A percentile compares a stretch with the other conserved stretches of the same genome.
These are phyloP conservation scores for Pythium pyrilobum DNA, from an alignment of 352 stramenopile genomes.

Conservation along the genomic window DNA sequence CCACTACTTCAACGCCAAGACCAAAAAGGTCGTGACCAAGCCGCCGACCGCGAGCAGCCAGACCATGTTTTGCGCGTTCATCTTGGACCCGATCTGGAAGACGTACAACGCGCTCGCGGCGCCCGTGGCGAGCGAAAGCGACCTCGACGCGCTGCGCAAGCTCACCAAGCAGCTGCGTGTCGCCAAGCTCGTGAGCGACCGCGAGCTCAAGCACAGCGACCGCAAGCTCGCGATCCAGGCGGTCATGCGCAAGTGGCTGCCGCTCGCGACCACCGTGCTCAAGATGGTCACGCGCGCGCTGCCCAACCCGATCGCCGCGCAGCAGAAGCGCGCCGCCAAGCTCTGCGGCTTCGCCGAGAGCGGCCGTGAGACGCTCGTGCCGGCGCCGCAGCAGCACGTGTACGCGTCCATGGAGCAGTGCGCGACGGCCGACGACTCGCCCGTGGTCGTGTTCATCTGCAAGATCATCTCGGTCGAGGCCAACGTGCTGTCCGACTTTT, in stretches of 20 bases:
- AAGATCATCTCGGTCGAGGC: constrained; percentile 90
- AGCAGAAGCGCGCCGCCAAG: constrained; percentile 63
- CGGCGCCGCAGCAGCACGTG: constrained; percentile 26
- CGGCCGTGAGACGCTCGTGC: not conserved
- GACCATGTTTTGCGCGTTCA: constrained; percentile 92
- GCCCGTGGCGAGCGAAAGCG: constrained; percentile 38
- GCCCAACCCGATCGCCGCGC: constrained; percentile 66
- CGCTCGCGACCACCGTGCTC: constrained; percentile 79
- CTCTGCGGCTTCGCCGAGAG: constrained; percentile 40
- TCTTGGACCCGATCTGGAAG: constrained; percentile 89
- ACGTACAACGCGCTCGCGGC: constrained; percentile 68
- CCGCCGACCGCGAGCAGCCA: constrained; percentile 59
- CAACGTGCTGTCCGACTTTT: constrained; percentile 77
- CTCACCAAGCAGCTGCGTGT: constrained; percentile 65
- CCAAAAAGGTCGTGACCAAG: constrained; percentile 86
- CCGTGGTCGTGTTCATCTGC: constrained; percentile 88
- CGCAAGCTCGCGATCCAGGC: constrained; percentile 51
- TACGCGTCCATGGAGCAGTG: constrained; percentile 58
- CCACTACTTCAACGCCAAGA: constrained; percentile 88
- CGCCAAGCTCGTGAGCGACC: constrained; percentile 56
- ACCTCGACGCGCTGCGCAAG: constrained; percentile 50
- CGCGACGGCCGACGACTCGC: constrained; percentile 44
- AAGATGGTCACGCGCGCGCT: constrained; percentile 88
- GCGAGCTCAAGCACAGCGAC: constrained; percentile 68
- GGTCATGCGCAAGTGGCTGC: constrained; percentile 89